Base-by-base conservation (phyloP, 495 filamentous ascomycete species). In the Amniculicola lignicola region DNA sequence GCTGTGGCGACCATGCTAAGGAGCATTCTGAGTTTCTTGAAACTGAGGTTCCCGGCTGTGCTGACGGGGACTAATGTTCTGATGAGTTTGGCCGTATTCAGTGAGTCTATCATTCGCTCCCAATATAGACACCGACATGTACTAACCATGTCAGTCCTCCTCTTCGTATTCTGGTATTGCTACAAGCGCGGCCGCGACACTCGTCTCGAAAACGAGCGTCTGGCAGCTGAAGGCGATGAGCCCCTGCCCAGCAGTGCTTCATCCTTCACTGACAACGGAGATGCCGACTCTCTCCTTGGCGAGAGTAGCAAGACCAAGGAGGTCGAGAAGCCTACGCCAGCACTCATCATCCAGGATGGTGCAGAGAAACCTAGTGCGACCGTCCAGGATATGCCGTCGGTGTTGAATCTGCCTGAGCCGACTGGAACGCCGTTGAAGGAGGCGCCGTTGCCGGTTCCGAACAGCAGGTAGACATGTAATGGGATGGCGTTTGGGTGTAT, bases 91-190 rank as follows among this genome's bases (percentile, higher is more conserved):
- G 90, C 85, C 0, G 69, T 96, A 9, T 91, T 91, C 65, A 75
- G 88, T 90, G 81, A 70, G 86, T 79, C 2, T 44, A 28, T 16
- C 23, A 12, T 31, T 37, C n/a, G 25, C 14, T 44, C 18, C n/a
- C 28, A 16, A 15, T 25, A 23, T 23, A 47, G 7, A 27, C 11
- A 40, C 19, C 9, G 14, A 40, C 19, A n/a, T n/a, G n/a, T n/a
- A 29, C 51, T 61, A 62, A 66, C 52, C 15, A 41, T n/a, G 12
- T 39, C 21, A 90, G 87, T 96, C 54, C 75, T 98, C 11, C 71
- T 98, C 25, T 89, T 91, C 67, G 87, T 92, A 43, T 80, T 97
- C 54, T 98, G 92, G 92, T 98, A 98, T 69, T 96, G 89, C 70
- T 87, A 96, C 68, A 96, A 96, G 69, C 82, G 93, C 12, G 93